phyloP scores from a whole-genome alignment of 352 stramenopile species.

The Pythium dissotocum region DNA sequence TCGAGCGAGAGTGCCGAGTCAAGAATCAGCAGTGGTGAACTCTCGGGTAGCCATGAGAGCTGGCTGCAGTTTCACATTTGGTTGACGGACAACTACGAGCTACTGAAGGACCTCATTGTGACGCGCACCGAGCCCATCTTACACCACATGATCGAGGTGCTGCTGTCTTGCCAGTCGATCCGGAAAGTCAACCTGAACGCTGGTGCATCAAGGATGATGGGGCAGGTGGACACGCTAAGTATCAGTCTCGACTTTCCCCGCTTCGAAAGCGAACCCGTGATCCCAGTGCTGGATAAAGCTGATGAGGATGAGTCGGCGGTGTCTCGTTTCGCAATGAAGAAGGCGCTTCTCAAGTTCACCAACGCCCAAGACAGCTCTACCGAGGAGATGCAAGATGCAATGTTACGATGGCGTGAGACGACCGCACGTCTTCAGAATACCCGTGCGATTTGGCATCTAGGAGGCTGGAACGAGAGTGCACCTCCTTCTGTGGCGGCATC shows the following conservation, averaged over 20 bases:
- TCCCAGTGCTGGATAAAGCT: not conserved
- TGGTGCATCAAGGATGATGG: slow-evolving; percentile 4
- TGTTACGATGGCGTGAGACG: slow-evolving; percentile 22
- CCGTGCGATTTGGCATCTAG: slow-evolving; percentile 26
- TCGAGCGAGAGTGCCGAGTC: not conserved
- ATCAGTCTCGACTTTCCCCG: slow-evolving; percentile 28
- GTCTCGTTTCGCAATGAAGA: slow-evolving; percentile 16
- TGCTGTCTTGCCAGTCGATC: slow-evolving; percentile 49
- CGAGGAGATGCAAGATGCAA: slow-evolving; percentile 26
- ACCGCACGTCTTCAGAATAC: slow-evolving; percentile 19
- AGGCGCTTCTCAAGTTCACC: slow-evolving; percentile 20
- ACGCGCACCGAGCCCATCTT: slow-evolving; percentile 62
- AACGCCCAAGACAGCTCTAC: slow-evolving; percentile 17
- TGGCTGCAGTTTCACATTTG: slow-evolving; percentile 84
- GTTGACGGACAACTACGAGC: slow-evolving; percentile 61
- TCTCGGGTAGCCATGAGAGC: slow-evolving; percentile 42
- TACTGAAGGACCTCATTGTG: slow-evolving; percentile 73
- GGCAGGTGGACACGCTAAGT: slow-evolving; percentile 23
- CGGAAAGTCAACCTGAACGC: slow-evolving; percentile 39
- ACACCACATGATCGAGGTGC: slow-evolving; percentile 51
- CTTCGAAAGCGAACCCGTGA: slow-evolving; percentile 1
- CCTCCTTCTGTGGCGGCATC: not conserved
- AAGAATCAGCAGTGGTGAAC: slow-evolving; percentile 15
- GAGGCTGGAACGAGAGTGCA: slow-evolving; percentile 13
- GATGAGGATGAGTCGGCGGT: not conserved